Evolutionary conservation across 208 protist genomes (phyloP).

Genomic region (Trypanosoma melophagium): DNA sequence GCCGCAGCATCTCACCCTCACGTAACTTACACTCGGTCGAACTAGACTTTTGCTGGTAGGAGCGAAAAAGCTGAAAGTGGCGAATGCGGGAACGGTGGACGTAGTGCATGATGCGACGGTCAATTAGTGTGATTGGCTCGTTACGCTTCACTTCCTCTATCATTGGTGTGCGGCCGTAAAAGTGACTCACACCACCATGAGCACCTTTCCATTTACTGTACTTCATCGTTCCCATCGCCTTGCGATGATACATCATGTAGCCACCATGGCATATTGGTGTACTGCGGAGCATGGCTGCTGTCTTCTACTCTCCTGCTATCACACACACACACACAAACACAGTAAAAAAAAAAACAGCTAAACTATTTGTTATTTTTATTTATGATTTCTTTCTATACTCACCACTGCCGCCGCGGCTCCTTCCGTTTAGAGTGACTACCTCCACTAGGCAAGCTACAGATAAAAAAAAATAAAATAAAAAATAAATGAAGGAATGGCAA

Average conservation of each 20-base stretch:
- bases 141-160: slow-evolving; percentile 66
- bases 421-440: no score
- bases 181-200: slow-evolving; percentile 80
- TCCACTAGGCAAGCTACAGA: no score
- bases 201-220: slow-evolving; percentile 81
- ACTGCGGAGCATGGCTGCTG: slow-evolving; percentile 36
- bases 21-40: slow-evolving; percentile 85
- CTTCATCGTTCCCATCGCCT: slow-evolving; percentile 83
- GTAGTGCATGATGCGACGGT: slow-evolving; percentile 88
- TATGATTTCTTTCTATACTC: slow-evolving; percentile 7
- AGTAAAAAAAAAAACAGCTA: slow-evolving; percentile 6
- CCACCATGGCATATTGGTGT: slow-evolving; percentile 48
- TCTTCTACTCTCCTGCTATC: neutral
- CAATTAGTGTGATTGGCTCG: slow-evolving; percentile 74
- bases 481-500: neutral
- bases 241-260: slow-evolving; percentile 91
- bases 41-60: slow-evolving; percentile 86
- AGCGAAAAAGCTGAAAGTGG: slow-evolving; percentile 88
- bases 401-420: neutral
- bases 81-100: slow-evolving; percentile 82
- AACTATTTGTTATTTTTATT: slow-evolving; percentile 2
- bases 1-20: slow-evolving; percentile 85
- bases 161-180: slow-evolving; percentile 87
- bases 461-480: slow-evolving; percentile 6
- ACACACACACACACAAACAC: neutral